A percentile compares a stretch with the other conserved stretches of the same genome.
phyloP scores from a whole-genome alignment of 1,139 yeast species.

The Pichia terricola region DNA sequence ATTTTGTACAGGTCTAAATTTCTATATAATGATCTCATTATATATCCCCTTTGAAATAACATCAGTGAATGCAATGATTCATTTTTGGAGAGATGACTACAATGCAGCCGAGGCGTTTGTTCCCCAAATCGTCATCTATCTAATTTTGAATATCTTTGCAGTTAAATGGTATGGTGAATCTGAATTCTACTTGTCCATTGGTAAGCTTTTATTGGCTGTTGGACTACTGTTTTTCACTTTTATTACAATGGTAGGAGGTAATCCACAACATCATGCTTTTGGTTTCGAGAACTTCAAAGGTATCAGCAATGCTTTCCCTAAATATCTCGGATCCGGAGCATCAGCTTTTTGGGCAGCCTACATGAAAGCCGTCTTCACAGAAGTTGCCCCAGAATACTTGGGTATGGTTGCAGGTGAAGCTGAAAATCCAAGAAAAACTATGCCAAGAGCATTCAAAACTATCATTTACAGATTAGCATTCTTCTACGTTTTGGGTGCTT shows the following conservation, averaged over 20 bases:
- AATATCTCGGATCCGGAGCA: slow-evolving; percentile 30
- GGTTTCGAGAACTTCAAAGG: slow-evolving; percentile 59
- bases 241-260: slow-evolving; percentile 44
- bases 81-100: slow-evolving; percentile 42
- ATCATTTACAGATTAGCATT: slow-evolving; percentile 23
- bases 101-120: slow-evolving; percentile 40
- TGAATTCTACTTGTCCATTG: slow-evolving; percentile 50
- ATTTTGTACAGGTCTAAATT: slow-evolving; percentile 36
- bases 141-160: slow-evolving; percentile 31
- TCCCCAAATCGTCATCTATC: slow-evolving; percentile 28
- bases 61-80: slow-evolving; percentile 41
- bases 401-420: slow-evolving; percentile 49
- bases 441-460: slow-evolving; percentile 37
- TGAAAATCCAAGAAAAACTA: slow-evolving; percentile 37
- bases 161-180: slow-evolving; percentile 48
- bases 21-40: slow-evolving; percentile 39
- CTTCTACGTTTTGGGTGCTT: slow-evolving; percentile 28
- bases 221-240: slow-evolving; percentile 39
- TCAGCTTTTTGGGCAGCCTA: slow-evolving; percentile 57
- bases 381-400: slow-evolving; percentile 45
- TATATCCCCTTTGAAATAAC: slow-evolving; percentile 44
- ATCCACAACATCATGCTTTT: slow-evolving; percentile 46
- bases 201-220: slow-evolving; percentile 46
- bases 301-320: slow-evolving; percentile 47
- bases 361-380: slow-evolving; percentile 43